These are phyloP conservation scores for Akanthomyces uredinophilus DNA, from an alignment of 2,329 filamentous ascomycete species.

Conservation along the genomic window DNA sequence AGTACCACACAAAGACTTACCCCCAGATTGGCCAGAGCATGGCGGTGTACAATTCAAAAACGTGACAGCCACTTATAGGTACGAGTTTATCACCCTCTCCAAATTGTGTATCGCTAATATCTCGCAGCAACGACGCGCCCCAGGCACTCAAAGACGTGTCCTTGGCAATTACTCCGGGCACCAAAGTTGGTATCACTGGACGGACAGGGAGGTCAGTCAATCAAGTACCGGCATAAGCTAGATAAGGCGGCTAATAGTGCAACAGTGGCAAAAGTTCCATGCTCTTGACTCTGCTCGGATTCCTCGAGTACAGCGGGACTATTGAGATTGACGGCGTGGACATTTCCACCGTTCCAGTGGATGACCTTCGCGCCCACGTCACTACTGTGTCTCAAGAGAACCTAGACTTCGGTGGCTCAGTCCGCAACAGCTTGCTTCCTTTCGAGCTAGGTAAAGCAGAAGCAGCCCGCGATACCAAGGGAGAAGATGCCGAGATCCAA, in stretches of 20 bases:
- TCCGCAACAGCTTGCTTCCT: no score
- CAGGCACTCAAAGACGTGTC: neutral
- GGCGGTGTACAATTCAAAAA: neutral
- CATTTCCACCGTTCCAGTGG: no score
- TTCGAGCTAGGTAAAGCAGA: no score
- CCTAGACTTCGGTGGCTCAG: no score
- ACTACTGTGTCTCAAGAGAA: no score
- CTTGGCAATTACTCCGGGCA: neutral
- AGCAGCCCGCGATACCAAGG: no score
- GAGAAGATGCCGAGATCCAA: neutral
- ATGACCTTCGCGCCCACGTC: no score
- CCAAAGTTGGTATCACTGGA: neutral
- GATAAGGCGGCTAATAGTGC: neutral
- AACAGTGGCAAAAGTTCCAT: no score
- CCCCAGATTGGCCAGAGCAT: neutral
- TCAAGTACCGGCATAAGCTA: neutral
- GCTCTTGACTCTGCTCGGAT: no score
- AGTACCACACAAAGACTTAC: neutral
- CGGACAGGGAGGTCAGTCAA: neutral
- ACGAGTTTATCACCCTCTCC: neutral
- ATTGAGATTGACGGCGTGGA: no score
- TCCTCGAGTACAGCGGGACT: no score
- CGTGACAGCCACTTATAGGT: neutral
- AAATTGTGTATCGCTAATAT: neutral
- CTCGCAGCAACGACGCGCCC: neutral